Conservation (phyloP, 352 stramenopile genomes). For the Stramenopiles sp. region DNA sequence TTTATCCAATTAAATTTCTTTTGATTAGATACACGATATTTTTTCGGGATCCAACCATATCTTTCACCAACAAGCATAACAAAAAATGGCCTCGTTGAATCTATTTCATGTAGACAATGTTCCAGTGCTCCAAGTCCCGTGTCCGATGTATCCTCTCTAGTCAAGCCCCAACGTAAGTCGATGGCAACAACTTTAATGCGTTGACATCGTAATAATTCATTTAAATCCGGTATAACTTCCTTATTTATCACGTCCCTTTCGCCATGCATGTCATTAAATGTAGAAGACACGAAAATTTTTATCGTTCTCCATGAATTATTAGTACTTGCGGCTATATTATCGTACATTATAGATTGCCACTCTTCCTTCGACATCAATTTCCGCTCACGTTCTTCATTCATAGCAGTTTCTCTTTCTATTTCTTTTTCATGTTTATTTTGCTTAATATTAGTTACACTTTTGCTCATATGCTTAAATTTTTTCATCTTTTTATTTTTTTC, state of each 20-base stretch:
- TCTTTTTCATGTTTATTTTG: too few species aligned
- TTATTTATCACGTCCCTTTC: slow-evolving; percentile 18
- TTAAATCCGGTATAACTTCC: slow-evolving; percentile 17
- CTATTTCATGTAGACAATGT: slow-evolving; percentile 12
- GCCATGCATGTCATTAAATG: slow-evolving; percentile 18
- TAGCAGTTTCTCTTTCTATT: too few species aligned
- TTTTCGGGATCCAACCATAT: slow-evolving; percentile 10
- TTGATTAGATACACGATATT: slow-evolving; percentile 9
- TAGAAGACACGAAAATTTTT: slow-evolving; percentile 18
- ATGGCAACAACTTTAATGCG: slow-evolving; percentile 15
- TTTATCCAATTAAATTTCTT: slow-evolving; percentile 7
- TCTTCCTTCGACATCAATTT: too few species aligned
- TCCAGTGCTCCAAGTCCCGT: slow-evolving; percentile 11
- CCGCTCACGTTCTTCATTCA: too few species aligned
- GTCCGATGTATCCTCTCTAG: slow-evolving; percentile 14
- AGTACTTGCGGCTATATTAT: too few species aligned
- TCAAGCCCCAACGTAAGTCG: slow-evolving; percentile 20
- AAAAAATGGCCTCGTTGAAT: slow-evolving; percentile 9
- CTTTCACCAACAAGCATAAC: background rate
- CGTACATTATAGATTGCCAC: too few species aligned
- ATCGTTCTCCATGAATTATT: slow-evolving; percentile 19
- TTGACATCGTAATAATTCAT: slow-evolving; percentile 10
- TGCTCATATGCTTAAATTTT: too few species aligned
- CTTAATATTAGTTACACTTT: too few species aligned
- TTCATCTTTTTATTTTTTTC: too few species aligned